phyloP scores from a whole-genome alignment of 176 grass and related monocot genomes.

The Eleusine indica region DNA sequence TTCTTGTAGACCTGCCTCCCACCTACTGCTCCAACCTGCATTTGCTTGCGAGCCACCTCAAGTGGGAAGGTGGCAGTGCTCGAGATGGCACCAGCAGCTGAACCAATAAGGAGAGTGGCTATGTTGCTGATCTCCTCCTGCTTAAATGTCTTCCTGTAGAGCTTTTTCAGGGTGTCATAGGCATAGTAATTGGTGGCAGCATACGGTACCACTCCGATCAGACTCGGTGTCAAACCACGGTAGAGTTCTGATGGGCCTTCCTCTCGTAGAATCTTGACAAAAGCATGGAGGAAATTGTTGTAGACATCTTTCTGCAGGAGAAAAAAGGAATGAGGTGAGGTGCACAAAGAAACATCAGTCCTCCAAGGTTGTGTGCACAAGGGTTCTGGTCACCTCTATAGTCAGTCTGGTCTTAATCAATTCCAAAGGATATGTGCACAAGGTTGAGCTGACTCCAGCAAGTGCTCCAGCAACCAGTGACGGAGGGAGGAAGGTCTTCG shows the following conservation, averaged over 20 bases:
- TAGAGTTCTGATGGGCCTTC: conserved; percentile 91
- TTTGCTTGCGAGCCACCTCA: conserved; percentile 94
- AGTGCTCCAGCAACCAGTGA: conserved; percentile 86
- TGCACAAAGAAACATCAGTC: conserved; percentile 10
- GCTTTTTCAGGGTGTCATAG: conserved; percentile 88
- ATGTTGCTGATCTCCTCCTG: conserved; percentile 85
- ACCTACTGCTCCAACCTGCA: conserved; percentile 89
- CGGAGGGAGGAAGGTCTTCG: conserved; percentile 67
- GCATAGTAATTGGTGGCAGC: conserved; percentile 89
- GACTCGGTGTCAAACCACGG: conserved; percentile 82
- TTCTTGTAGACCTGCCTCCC: conserved; percentile 90
- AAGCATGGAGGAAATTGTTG: conserved; percentile 83
- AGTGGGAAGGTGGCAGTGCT: conserved; percentile 95
- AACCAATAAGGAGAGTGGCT: conserved; percentile 86
- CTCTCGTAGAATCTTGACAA: conserved; percentile 86
- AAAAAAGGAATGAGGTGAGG: conserved; percentile 37
- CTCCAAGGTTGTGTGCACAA: background rate
- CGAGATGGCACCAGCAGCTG: conserved; percentile 82
- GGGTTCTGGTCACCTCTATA: conserved; percentile 65
- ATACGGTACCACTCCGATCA: conserved; percentile 94
- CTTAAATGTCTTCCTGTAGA: conserved; percentile 91
- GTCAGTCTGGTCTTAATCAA: conserved; percentile 95
- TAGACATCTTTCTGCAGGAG: conserved; percentile 84
- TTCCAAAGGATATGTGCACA: conserved; percentile 96
- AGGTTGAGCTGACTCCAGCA: conserved; percentile 96